Evolutionary conservation across 192 early-diverging fungal species (phyloP).

Genomic region (Backusella macrospora): DNA sequence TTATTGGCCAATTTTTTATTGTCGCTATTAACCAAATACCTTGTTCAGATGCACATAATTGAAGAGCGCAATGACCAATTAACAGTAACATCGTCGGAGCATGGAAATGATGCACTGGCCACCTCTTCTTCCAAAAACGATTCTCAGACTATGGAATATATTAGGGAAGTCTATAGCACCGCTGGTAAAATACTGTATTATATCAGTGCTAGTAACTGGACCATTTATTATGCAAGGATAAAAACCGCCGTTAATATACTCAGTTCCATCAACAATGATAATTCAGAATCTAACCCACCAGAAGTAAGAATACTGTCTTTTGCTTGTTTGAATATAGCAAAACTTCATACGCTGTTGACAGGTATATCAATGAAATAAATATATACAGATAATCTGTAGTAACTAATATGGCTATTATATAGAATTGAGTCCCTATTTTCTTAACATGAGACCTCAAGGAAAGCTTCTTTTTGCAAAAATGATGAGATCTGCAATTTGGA

Average conservation of each 20-base stretch:
- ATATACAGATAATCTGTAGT: neutral
- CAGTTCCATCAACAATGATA: conserved; percentile 20
- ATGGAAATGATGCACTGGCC: conserved; percentile 16
- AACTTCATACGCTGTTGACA: conserved; percentile 59
- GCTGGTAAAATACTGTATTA: conserved; percentile 83
- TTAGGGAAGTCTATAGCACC: conserved; percentile 72
- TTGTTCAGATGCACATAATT: conserved; percentile 17
- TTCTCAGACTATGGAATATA: conserved; percentile 40
- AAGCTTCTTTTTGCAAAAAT: conserved; percentile 75
- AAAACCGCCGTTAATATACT: conserved; percentile 44
- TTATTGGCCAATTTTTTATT: conserved; percentile 38
- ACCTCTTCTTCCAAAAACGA: conserved; percentile 4
- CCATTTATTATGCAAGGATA: conserved; percentile 71
- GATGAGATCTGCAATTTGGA: conserved; percentile 87
- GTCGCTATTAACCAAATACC: conserved; percentile 14
- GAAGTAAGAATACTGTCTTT: conserved; percentile 26
- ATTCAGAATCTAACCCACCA: conserved; percentile 15
- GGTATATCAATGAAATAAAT: conserved; percentile 39
- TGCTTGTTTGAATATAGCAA: conserved; percentile 41
- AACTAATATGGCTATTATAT: neutral
- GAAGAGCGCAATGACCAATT: conserved; percentile 16
- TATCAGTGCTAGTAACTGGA: conserved; percentile 88
- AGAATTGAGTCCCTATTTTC: conserved; percentile 55
- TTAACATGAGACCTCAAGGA: conserved; percentile 62
- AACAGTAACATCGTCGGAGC: neutral